Evolutionary conservation across 2,329 filamentous ascomycete species (phyloP).

Genomic region (Talaromyces sp.): DNA sequence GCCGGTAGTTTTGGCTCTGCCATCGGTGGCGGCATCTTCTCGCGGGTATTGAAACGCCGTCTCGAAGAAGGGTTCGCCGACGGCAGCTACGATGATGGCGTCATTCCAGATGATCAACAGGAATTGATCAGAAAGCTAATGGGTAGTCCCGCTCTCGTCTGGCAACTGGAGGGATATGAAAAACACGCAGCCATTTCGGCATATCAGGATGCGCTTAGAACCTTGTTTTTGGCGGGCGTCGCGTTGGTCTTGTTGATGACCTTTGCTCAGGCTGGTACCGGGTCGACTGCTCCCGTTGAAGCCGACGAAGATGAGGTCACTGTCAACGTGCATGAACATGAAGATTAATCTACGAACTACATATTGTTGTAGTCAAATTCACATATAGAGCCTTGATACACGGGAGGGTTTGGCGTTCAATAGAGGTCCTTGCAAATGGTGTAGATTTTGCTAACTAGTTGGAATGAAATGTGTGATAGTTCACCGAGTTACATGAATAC

Average conservation of each 20-base stretch:
- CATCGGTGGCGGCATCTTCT: constrained; percentile 73
- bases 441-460: too few species aligned
- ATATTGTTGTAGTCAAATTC: too few species aligned
- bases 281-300: constrained; percentile 46
- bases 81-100: neutral
- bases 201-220: constrained; percentile 53
- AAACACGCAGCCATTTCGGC: constrained; percentile 52
- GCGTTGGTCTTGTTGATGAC: constrained; percentile 49
- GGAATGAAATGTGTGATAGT: too few species aligned
- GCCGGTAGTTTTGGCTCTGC: constrained; percentile 71
- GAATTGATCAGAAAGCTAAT: constrained; percentile 54
- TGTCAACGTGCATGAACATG: neutral
- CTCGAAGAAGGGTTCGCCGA: constrained; percentile 56
- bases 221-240: constrained; percentile 52
- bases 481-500: too few species aligned
- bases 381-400: neutral
- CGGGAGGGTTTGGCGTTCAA: neutral
- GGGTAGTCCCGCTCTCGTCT: constrained; percentile 57
- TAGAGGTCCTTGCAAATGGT: neutral
- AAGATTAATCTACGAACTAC: neutral
- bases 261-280: constrained; percentile 56
- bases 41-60: constrained; percentile 54
- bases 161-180: constrained; percentile 44
- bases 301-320: neutral
- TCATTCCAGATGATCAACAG: constrained; percentile 30